Evolutionary conservation across 2,329 filamentous ascomycete species (phyloP), one percentile per base, ranked within the genome.

Genomic region (Fusarium anthophilum): DNA sequence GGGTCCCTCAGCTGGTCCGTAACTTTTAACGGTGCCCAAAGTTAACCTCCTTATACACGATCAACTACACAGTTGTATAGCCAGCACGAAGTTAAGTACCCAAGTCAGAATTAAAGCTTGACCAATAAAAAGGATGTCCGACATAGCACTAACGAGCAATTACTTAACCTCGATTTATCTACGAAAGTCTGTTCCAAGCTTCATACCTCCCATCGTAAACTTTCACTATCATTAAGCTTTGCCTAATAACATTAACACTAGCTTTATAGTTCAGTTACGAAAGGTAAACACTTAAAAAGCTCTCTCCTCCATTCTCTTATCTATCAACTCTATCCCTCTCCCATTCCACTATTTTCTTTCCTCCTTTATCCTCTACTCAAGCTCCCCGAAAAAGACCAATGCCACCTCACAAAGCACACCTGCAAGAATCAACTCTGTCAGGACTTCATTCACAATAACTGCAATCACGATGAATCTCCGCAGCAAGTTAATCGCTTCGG

Each of bases 41-140:
- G 0, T 13, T 26, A 13, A 20, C 7, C 5, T 45, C 17, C 13
- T 4, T 26, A 5, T 1, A 3, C 1, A 10, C 12, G 5, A 26
- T 26, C 18, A 45, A 5, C 17, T 18, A 26, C 8, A 12, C 3
- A 45, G 24, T 45, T 6, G 12, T 14, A 5, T 9, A 14, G 24
- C 44, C 18, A 14, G 12, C 12, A 13, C 3, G 12, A 47, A 47
- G 18, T 47, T 5, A 35, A 35, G 7, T 35, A 14, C 26, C 5
- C 3, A 20, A 47, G 5, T 10, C 44, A 47, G 8, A 20, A 47
- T 20, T 47, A 47, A 47, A 28, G 44, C 8, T 20, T 20, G 22
- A 45, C 13, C 5, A 20, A 26, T 26, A 7, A 14, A 14, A 14
- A 4, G 1, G 0, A 10, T 20, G 4, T 10, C 18, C 2, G 13